Evolutionary conservation across 108 stramenopile genomes (phyloP).

Genomic region (Aurantiochytrium sp.): DNA sequence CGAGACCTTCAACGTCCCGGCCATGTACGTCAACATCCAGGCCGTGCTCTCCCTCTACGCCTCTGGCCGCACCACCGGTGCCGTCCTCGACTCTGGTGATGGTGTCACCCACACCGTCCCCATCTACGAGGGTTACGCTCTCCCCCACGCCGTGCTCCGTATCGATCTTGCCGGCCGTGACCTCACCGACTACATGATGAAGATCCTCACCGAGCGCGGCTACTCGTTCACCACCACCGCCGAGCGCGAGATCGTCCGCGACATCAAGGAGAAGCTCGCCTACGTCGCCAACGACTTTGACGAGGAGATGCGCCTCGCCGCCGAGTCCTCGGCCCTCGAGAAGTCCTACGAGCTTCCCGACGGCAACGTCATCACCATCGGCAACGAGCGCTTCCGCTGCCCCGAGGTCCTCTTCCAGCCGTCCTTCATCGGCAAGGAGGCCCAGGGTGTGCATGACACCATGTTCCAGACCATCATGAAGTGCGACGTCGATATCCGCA

Average conservation of each 20-base stretch:
- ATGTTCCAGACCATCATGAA: too few species aligned
- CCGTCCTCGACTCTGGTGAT: constrained; percentile 59
- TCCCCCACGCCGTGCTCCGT: constrained; percentile 57
- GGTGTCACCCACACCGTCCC: constrained; percentile 62
- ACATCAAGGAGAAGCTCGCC: constrained; percentile 57
- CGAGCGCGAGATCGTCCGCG: constrained; percentile 60
- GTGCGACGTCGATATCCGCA: too few species aligned
- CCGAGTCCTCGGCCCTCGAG: too few species aligned
- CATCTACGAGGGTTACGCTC: constrained; percentile 63
- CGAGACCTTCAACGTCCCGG: constrained; percentile 99
- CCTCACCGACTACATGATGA: constrained; percentile 61
- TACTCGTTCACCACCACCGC: constrained; percentile 62
- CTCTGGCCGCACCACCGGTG: constrained; percentile 59
- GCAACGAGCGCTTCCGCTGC: too few species aligned
- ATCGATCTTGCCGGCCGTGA: constrained; percentile 59
- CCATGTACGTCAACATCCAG: constrained; percentile 99
- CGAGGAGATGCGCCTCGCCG: too few species aligned
- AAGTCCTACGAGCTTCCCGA: too few species aligned
- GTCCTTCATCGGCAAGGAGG: too few species aligned
- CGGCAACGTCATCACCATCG: too few species aligned
- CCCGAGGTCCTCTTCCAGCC: too few species aligned
- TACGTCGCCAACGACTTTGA: too few species aligned
- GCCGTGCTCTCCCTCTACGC: constrained; percentile 76
- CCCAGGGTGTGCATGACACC: too few species aligned
- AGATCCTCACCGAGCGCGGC: constrained; percentile 60